Base-by-base conservation (phyloP, 108 stramenopile species). In the Nitzschia sp. region DNA sequence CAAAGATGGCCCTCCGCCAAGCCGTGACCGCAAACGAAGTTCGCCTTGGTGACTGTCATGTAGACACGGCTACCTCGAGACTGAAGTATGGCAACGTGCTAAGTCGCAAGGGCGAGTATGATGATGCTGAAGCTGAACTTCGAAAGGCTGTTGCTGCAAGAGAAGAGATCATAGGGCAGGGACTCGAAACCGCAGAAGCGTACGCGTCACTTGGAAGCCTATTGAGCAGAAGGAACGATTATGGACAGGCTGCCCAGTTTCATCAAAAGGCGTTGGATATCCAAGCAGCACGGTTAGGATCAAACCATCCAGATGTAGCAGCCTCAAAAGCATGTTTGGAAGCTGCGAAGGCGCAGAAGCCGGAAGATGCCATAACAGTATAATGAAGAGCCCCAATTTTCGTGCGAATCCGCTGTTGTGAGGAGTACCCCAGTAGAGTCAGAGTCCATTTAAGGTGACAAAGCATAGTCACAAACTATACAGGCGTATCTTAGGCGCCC, bases 181-280 rank as follows among this genome's bases (percentile, higher is more conserved):
- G 75, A 56, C 67, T 69, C 11, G 29, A 25, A 20, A 64, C 61
- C 0, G 78, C 78, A 25, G 69, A 65, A 21, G 65, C 69, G 6
- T 75, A 63, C 54, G 10, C 25, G 10, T 42, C 41, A 7, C 38
- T 79, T 29, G 78, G 78, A 0, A 70, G 51, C 14, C 29, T 74
- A 26, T 57, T 73, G 2, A 67, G 43, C 39, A 21, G 60, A 10
- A 65, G 62, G 44, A 59, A 51, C 6, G 50, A 74, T 6, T 70
- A 41, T 19, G 65, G 65, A 9, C 65, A 70, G 46, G 73, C 73
- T 8, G 12, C 71, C 0, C 8, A 39, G 14, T 26, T 41, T 25
- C 72, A 74, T 25, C 19, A 71, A 25, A 75, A 70, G 55, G 60
- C 76, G 8, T 63, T 81, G 10, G 52, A 5, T 2, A 70, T 81